Evolutionary conservation across 352 stramenopile genomes (phyloP), one percentile per base, ranked within the genome.

Genomic region (Globisporangium viniferum): DNA sequence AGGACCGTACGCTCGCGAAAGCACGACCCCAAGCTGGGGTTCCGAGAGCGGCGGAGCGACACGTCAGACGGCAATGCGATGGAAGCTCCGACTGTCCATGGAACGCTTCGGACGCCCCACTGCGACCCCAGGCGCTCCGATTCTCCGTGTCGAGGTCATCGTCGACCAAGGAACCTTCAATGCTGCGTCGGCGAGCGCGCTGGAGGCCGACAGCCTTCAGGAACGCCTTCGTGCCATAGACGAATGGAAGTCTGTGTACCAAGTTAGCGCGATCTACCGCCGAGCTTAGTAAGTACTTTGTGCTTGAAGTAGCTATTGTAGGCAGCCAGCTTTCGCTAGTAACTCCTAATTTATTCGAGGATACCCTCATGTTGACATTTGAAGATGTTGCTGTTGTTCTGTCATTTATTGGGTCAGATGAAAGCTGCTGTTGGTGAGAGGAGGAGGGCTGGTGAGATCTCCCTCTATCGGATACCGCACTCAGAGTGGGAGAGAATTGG

Each of bases 51-150:
- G 62, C 39, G 62, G 7, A 5, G 48, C 5, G 35, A 6, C 44
- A 54, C 6, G 54, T 22, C 62, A 67, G 22, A 31, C 62, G 5
- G 20, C 49, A 18, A 54, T 67, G 49, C 62, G 51, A 27, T 67
- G 49, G 35, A 55, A 48, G 49, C 51, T 67, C 8, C 62, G 49
- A 5, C 51, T 67, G n/a, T 46, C 62, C 7, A n/a, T 67, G 14
- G 62, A 67, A 54, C 62, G 62, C 8, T 67, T 67, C 14, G 62
- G 62, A 6, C 62, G 24, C 14, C 62, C 51, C 18, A 54, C 62
- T 2, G 35, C 51, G 3, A 6, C 62, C 6, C 62, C 51, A 14
- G 51, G 51, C 15, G 35, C 62, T 15, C 35, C 62, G 6, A 48
- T 61, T 36, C 62, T 67, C 5, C 49, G 20, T 2, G n/a, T 67